Percentiles rank a stretch among this genome's conserved stretches.
Evolutionary conservation across 2,329 filamentous ascomycete genomes (phyloP).

Genomic region (Hypocrella siamensis): DNA sequence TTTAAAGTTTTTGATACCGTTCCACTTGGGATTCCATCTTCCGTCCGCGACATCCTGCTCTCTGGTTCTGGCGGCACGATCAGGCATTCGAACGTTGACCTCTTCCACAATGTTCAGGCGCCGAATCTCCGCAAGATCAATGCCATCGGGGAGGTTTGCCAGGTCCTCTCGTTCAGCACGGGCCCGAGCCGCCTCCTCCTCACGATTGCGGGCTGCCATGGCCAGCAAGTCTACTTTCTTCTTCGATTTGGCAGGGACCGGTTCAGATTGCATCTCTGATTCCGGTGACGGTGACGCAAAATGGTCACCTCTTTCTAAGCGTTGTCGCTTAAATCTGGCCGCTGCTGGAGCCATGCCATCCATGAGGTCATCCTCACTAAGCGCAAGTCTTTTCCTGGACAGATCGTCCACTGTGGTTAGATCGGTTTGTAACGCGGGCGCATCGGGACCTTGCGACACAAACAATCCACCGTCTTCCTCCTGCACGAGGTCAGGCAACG

Average conservation of each 20-base stretch:
- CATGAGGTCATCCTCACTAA: slow-evolving; percentile 41
- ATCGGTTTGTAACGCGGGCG: slow-evolving; percentile 8
- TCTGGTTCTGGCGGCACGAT: slow-evolving; percentile 12
- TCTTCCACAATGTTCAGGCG: slow-evolving; percentile 63
- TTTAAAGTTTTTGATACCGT: slow-evolving; percentile 93
- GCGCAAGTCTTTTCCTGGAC: slow-evolving; percentile 30
- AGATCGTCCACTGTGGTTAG: slow-evolving; percentile 9
- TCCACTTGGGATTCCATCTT: slow-evolving; percentile 80
- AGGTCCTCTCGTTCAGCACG: slow-evolving; percentile 36
- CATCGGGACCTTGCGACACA: slow-evolving; percentile 32
- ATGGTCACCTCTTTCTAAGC: slow-evolving; percentile 42
- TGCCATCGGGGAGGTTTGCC: slow-evolving; percentile 39
- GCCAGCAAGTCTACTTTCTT: slow-evolving; percentile 56
- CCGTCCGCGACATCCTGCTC: slow-evolving; percentile 37
- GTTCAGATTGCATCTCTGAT: slow-evolving; percentile 7
- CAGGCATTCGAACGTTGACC: slow-evolving; percentile 43
- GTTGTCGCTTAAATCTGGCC: slow-evolving; percentile 63
- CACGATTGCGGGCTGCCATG: slow-evolving; percentile 41
- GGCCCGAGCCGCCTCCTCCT: slow-evolving; percentile 51
- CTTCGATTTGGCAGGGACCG: slow-evolving; percentile 19
- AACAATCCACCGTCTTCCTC: slow-evolving; percentile 32
- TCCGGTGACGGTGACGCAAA: slow-evolving; percentile 17
- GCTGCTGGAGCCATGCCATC: slow-evolving; percentile 63
- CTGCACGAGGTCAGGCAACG: slow-evolving; percentile 1
- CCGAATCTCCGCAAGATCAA: slow-evolving; percentile 59